These are phyloP conservation scores for Cladosporium colombiae DNA, from an alignment of 2,329 filamentous ascomycete genomes.

Conservation along the genomic window DNA sequence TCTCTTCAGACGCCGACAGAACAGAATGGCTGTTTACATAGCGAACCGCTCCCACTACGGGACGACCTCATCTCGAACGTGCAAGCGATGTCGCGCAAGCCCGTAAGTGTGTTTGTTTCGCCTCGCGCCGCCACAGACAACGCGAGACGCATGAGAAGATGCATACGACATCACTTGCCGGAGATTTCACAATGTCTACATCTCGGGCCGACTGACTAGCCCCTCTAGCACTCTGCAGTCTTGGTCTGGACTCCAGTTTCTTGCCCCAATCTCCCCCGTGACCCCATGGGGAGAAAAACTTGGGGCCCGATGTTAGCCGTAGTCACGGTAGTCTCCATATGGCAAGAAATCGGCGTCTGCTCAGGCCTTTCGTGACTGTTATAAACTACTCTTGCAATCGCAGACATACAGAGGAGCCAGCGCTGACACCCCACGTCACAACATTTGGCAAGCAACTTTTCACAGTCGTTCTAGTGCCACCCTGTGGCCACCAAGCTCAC, in stretches of 20 bases:
- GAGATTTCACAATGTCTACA: background rate
- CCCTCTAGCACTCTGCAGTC: background rate
- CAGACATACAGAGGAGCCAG: background rate
- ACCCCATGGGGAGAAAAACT: conserved; percentile 5
- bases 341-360: conserved; percentile 6
- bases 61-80: background rate
- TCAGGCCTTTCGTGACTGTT: background rate
- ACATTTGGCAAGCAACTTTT: background rate
- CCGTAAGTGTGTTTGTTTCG: background rate
- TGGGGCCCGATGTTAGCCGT: conserved; percentile 5
- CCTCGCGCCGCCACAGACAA: background rate
- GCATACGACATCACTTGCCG: background rate
- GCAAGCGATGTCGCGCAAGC: background rate
- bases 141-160: background rate
- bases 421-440: background rate
- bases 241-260: conserved; percentile 3
- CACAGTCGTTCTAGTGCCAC: background rate
- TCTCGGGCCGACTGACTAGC: conserved; percentile 7
- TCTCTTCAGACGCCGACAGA: background rate
- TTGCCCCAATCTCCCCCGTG: background rate
- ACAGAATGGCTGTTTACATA: background rate
- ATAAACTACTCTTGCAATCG: background rate
- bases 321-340: background rate
- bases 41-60: background rate
- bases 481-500: background rate